Evolutionary conservation across 106 monocot genomes (phyloP), one percentile per base, ranked within the genome.

Genomic region (Cymbidium sinense): DNA sequence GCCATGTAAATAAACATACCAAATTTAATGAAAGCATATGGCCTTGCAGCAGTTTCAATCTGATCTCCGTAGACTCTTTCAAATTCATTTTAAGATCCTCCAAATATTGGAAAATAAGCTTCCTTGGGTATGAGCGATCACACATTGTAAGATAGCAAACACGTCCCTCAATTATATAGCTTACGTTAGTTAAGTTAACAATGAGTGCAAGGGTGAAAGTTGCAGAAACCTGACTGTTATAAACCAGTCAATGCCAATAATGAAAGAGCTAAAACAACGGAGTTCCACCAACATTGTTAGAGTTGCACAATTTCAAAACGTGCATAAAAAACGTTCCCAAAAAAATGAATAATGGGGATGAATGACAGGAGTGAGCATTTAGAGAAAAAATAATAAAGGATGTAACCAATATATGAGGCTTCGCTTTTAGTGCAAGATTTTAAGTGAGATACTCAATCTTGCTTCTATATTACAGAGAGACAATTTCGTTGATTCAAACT

Each of bases 91-190:
- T 98, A 64, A 98, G 91, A 79, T 98, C 96, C 64, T 98, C 96
- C 62, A 98, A 84, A 76, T 98, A 98, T 78, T 98, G 96, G 74
- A 98, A 98, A 84, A 93, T 93, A 80, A 98, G 94, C 76, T 98
- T 98, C 86, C 94, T 98, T 73, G 96, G 96, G 78, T 98, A 98
- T 73, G 94, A 91, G 33, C 94, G 93, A 78, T 98, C 96, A 86
- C 96, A 98, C 91, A 98, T 90, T 82, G 96, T 98, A 73, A 98
- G 82, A 86, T 98, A 98, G 81, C 96, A 98, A 70, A 98, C 96
- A 78, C 91, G 94, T 30, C 91, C 94, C 84, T 98, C 96, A 78
- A 98, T 98, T 65, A 92, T 94, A 77, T 98, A 98, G 71, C 96
- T 71, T 34, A 86, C 37, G 43, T 55, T 34, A 76, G 87, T 95